Evolutionary conservation across 306 rosid genomes (phyloP).

Genomic region (Psophocarpus tetragonolobus): DNA sequence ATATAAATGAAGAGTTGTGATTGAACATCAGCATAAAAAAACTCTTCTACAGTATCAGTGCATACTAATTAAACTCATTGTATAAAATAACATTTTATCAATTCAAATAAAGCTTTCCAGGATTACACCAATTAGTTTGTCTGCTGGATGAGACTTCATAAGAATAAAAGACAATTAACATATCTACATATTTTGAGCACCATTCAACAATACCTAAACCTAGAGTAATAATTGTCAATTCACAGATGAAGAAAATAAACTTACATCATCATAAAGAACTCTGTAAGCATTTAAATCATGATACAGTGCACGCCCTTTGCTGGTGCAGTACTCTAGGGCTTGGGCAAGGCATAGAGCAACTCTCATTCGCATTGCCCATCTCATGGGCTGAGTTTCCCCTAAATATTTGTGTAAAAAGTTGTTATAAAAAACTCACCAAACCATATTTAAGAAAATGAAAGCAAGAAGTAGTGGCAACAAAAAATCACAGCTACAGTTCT

Average conservation of each 20-base stretch:
- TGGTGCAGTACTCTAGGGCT: constrained; percentile 95
- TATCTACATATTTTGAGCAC: constrained; percentile 8
- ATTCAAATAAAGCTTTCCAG: neutral
- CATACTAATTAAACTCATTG: too few relatives aligned
- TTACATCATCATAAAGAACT: constrained; percentile 86
- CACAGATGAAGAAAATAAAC: constrained; percentile 40
- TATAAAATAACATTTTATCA: neutral
- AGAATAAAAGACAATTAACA: neutral
- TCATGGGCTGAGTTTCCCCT: constrained; percentile 98
- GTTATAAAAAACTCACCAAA: constrained; percentile 15
- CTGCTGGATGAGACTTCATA: neutral
- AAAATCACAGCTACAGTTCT: constrained; percentile 24
- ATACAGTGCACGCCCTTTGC: constrained; percentile 86
- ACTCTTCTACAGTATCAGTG: too few relatives aligned
- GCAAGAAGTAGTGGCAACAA: constrained; percentile 7
- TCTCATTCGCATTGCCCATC: constrained; percentile 93
- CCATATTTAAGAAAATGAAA: constrained; percentile 4
- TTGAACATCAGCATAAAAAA: too few relatives aligned
- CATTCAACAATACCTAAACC: constrained; percentile 1
- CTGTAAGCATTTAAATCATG: constrained; percentile 97
- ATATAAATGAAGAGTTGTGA: too few relatives aligned
- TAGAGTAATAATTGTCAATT: neutral
- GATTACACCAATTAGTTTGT: neutral
- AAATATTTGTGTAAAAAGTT: constrained; percentile 31
- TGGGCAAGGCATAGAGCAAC: constrained; percentile 93